Base-by-base conservation (phyloP, 1,284 basidiomycete genomes). In the Xanthoconium separans region DNA sequence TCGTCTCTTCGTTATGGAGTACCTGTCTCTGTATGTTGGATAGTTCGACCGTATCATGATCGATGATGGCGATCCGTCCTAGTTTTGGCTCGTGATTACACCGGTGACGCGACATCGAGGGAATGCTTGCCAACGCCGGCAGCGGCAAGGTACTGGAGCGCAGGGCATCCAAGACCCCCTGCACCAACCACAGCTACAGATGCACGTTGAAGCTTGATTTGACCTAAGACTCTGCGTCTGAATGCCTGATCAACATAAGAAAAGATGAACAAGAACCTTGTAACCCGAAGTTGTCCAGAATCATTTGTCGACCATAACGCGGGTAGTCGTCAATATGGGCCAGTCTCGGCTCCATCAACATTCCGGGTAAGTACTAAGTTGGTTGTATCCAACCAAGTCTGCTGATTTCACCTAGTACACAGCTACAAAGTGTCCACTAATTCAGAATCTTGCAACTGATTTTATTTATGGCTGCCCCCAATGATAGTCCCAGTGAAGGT, bases 241-340 rank as follows among this genome's bases (percentile, higher is more conserved):
- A 57, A 42, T 33, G 12, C 50, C 7, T 44, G 48, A 30, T 18
- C 16, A 13, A 55, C 9, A 29, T 18, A 55, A 43, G 27, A 39
- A 44, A 44, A 31, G 6, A 44, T 10, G 44, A n/a, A 43, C 18
- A 36, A 46, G n/a, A 47, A 89, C 92, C 93, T 69, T 82, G 75
- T 1, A 98, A 77, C 1, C 96, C 96, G 66, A 98, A 89, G 24
- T 85, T 87, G 54, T 93, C 85, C 51, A 98, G 77, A 61, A 99
- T 95, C 94, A 99, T 97, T 69, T 99, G 97, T 43, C 97, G 80
- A 24, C 95, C 95, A 82, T 98, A 99, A 45, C 96, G 82, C 61
- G 78, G 76, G 70, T 97, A 98, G 65, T 98, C 95, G 43, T 79
- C 73, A 22, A 84, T 71, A 29, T 76, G 72, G 18, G 82, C 71